Conservation (phyloP, 768 basidiomycete genomes). For the Russula sp. region DNA sequence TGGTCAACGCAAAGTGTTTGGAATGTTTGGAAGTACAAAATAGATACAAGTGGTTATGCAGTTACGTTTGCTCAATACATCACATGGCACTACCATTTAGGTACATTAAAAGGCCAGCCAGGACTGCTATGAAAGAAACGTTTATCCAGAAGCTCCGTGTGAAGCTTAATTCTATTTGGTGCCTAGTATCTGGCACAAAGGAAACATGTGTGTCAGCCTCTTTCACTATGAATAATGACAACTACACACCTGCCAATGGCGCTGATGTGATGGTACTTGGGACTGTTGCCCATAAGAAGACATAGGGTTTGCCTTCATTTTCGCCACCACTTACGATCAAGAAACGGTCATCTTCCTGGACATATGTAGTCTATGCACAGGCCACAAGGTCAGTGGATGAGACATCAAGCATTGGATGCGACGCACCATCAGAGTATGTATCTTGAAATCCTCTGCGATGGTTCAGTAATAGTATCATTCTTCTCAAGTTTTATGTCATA, state of each 20-base stretch:
- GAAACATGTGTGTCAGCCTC: no score
- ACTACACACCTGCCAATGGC: no score
- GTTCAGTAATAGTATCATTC: background rate
- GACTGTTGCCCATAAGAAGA: background rate
- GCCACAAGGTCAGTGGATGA: no score
- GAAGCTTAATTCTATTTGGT: background rate
- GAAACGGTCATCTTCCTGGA: background rate
- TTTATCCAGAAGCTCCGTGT: background rate
- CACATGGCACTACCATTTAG: no score
- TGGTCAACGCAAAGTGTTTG: no score
- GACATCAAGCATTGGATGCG: no score
- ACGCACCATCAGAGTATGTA: background rate
- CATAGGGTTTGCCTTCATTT: background rate
- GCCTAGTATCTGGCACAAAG: no score
- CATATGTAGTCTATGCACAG: background rate
- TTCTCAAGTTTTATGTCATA: background rate
- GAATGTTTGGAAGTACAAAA: no score
- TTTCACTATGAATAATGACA: no score
- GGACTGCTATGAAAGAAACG: background rate
- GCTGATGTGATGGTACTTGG: no score
- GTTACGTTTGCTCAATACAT: no score
- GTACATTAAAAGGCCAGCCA: background rate
- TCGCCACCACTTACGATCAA: background rate
- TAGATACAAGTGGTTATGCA: no score
- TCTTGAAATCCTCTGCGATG: background rate